A percentile compares a stretch with the other conserved stretches of the same genome.
Conservation (phyloP, 2,329 filamentous ascomycete species). For the Botrytis galanthina region DNA sequence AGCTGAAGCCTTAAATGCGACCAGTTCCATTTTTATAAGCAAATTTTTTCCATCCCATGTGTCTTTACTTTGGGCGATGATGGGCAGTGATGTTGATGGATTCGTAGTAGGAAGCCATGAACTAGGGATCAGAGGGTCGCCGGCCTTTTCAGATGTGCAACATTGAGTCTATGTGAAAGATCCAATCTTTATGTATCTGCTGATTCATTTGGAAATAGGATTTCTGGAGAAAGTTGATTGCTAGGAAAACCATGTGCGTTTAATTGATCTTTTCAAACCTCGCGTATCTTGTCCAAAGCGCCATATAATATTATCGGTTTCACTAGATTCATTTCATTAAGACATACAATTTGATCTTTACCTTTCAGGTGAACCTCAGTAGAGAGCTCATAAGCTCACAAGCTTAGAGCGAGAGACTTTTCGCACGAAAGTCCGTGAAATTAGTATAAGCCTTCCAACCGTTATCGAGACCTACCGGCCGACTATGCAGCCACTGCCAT, state of each 20-base stretch:
- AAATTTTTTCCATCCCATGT: not conserved
- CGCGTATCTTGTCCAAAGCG: not conserved
- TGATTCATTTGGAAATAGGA: too few species aligned
- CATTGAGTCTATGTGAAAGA: not conserved
- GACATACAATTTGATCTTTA: too few species aligned
- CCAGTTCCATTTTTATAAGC: not conserved
- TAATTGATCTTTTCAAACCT: not conserved
- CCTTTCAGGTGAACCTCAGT: rapidly evolving
- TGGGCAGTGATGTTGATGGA: not conserved
- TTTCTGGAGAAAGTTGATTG: not conserved
- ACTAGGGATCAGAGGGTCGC: not conserved
- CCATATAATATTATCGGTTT: not conserved
- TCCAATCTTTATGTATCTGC: not conserved
- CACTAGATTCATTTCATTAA: not conserved
- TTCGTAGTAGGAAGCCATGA: not conserved
- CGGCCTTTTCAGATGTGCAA: not conserved
- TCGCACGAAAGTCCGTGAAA: too few species aligned
- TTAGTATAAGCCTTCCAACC: not conserved
- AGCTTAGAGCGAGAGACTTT: not conserved
- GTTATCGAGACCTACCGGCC: not conserved
- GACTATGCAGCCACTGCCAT: not conserved
- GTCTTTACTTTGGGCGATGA: not conserved
- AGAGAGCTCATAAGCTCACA: not conserved
- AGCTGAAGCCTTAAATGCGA: not conserved
- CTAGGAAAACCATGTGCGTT: not conserved